Conservation (phyloP, 2,329 filamentous ascomycete species). For the Pseudocercospora vitis region DNA sequence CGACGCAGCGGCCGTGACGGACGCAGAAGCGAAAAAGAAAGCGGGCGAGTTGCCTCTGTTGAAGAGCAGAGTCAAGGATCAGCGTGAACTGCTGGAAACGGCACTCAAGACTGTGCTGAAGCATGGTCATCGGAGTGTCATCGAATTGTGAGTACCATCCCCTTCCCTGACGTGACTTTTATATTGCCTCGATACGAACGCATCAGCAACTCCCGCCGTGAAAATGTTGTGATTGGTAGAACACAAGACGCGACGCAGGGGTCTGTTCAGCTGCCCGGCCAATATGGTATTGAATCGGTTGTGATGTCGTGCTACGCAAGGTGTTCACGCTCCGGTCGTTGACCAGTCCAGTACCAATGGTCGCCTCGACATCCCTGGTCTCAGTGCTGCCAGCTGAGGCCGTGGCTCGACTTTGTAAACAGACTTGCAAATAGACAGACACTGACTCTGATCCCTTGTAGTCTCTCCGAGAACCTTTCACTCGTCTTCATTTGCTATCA, state of each 20-base stretch:
- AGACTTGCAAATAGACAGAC: not conserved
- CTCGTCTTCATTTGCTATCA: slow-evolving; percentile 51
- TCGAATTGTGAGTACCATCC: slow-evolving; percentile 42
- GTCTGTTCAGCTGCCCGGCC: no score
- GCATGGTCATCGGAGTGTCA: slow-evolving; percentile 48
- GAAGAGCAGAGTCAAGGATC: slow-evolving; percentile 57
- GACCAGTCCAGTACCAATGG: no score
- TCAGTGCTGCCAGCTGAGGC: not conserved
- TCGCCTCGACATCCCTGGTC: no score
- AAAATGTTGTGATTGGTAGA: not conserved
- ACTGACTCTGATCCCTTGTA: slow-evolving; percentile 18
- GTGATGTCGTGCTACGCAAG: no score
- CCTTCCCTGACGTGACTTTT: slow-evolving; percentile 3
- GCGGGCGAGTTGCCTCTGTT: slow-evolving; percentile 55
- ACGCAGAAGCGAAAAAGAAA: slow-evolving; percentile 59
- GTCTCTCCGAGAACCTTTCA: slow-evolving; percentile 34
- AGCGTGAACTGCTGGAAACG: slow-evolving; percentile 58
- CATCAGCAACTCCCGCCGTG: not conserved
- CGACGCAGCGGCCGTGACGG: slow-evolving; percentile 56
- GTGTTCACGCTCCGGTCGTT: no score
- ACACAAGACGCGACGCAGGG: no score
- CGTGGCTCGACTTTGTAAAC: not conserved
- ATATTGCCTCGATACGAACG: not conserved
- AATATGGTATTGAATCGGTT: no score
- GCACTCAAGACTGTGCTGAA: slow-evolving; percentile 49